A percentile compares a stretch with the other conserved stretches of the same genome.
phyloP scores from a whole-genome alignment of 345 rosid genomes.

The Eucalyptus urophylla region DNA sequence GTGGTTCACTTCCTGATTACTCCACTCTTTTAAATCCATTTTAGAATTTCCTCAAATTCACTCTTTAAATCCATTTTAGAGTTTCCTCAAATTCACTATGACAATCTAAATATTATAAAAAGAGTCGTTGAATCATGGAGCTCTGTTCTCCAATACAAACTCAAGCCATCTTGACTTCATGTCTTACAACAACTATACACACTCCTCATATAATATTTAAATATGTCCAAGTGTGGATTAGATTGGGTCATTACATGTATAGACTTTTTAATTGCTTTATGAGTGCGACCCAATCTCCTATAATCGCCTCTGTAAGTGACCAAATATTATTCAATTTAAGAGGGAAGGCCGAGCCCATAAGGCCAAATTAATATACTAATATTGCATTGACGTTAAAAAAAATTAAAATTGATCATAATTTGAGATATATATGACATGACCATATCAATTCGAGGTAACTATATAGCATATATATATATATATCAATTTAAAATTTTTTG shows the following conservation, averaged over 20 bases:
- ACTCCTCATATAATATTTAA: too few relatives aligned
- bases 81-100: neutral
- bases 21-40: too few relatives aligned
- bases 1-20: rapidly evolving
- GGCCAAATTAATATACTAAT: neutral
- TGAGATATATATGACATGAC: rapidly evolving
- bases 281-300: neutral
- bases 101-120: neutral
- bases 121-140: neutral
- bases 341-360: too few relatives aligned
- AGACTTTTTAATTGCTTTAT: neutral
- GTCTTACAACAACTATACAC: neutral
- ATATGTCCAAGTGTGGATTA: neutral
- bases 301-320: neutral
- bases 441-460: neutral
- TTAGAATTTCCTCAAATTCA: too few relatives aligned
- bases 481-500: neutral
- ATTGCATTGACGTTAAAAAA: neutral
- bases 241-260: neutral
- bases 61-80: too few relatives aligned
- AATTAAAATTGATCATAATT: neutral
- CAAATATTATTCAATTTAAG: neutral
- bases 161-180: neutral
- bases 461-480: neutral
- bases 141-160: neutral